Evolutionary conservation across 73 alveolate species (phyloP), one percentile per base, ranked within the genome.

Genomic region (Durusdinium trenchii): DNA sequence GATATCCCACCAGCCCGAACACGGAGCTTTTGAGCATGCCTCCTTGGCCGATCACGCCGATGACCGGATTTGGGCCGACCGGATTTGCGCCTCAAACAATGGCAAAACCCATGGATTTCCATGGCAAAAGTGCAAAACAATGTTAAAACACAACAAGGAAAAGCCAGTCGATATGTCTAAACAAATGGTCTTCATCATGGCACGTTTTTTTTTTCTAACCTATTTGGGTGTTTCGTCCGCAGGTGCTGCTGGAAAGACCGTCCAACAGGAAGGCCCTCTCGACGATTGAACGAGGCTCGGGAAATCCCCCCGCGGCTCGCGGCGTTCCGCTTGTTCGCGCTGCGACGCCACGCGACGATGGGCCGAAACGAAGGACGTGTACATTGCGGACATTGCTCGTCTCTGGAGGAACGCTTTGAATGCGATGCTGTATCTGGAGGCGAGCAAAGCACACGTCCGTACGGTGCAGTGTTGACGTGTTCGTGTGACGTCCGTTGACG

Each of bases 201-300:
- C n/a, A n/a, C n/a, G n/a, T n/a, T n/a, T n/a, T n/a, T n/a, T n/a
- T n/a, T n/a, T n/a, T n/a, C n/a, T n/a, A 18, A 75, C 20, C 51
- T 75, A 36, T 51, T 9, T 75, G 69, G 69, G 69, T 3, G 20
- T 54, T 36, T 28, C 73, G 32, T 26, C 14, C 52, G 7, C 51
- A 91, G 98, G 98, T 91, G 98, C 36, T 91, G 98, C 89, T 91
- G 98, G 98, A 91, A 91, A n/a, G 98, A 91, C 40, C 98, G 98
- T 4, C 98, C 85, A 16, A 30, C n/a, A n/a, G n/a, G n/a, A 35
- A 87, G 98, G 12, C 87, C 98, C 2, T 67, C 90, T 48, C 98
- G 98, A 16, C 98, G 98, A n/a, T 47, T 91, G 75, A 46, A 91
- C 78, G 98, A 91, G 48, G 98, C 32, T 30, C 14, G 50, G 71